Evolutionary conservation across 345 rosid species (phyloP).

Genomic region (Gossypium anomalum): DNA sequence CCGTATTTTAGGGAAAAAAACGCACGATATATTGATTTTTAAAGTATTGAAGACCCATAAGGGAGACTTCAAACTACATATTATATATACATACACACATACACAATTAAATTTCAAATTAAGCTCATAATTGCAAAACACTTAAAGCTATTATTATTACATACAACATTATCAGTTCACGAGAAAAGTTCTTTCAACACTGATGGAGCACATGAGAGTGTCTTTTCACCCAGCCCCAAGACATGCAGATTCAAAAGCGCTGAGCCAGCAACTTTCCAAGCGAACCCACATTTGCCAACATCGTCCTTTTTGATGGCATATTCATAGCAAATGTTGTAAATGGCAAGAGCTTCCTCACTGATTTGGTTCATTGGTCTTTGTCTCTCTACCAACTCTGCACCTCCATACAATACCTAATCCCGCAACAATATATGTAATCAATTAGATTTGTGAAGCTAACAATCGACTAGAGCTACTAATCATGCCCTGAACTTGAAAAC

Average conservation of each 20-base stretch:
- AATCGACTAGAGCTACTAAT: neutral
- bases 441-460: neutral
- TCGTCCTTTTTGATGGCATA: conserved; percentile 21
- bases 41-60: no score
- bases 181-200: conserved; percentile 40
- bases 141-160: no score
- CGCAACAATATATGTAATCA: neutral
- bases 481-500: neutral
- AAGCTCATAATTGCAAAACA: no score
- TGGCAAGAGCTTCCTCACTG: conserved; percentile 44
- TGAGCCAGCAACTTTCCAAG: conserved; percentile 74
- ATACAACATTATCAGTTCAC: conserved; percentile 10
- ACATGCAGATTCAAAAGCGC: conserved; percentile 42
- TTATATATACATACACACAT: no score
- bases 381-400: conserved; percentile 40
- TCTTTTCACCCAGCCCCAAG: conserved; percentile 16
- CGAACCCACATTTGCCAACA: conserved; percentile 36
- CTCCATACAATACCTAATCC: conserved; percentile 48
- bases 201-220: conserved; percentile 26
- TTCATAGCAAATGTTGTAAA: conserved; percentile 43
- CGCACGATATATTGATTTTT: no score
- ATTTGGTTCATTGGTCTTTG: conserved; percentile 41
- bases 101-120: no score
- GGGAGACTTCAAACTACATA: no score
- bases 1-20: no score